Evolutionary conservation across 352 stramenopile genomes (phyloP), one percentile per base, ranked within the genome.

Genomic region (Pythium angustatum): DNA sequence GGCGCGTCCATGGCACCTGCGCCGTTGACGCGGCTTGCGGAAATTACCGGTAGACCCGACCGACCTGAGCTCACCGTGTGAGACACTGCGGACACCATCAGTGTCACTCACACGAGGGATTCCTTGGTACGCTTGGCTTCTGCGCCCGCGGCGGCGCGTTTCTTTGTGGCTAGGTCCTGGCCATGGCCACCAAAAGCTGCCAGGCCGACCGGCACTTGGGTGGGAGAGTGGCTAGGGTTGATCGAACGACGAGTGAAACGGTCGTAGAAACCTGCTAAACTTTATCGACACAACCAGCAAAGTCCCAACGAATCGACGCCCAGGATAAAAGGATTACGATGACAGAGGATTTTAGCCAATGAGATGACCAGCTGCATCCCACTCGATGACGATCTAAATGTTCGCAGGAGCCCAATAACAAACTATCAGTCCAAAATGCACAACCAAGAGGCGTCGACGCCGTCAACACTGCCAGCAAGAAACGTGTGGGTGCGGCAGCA

Each of bases 91-190:
- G 9, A 53, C 22, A 54, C 36, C 17, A 21, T 24, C 11, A 17
- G 58, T 36, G 61, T 40, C 61, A 68, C 61, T 68, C 54, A 11
- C 33, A 17, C 44, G 61, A 50, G 61, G 61, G 52, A 51, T 58
- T 45, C 47, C 10, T 22, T 10, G 12, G 11, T 22, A 44, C 28
- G 50, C 60, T 67, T 67, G 51, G 60, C 60, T 67, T 48, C 40
- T 50, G 40, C 22, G 31, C 60, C 60, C 50, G 22, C 36, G 17
- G 4, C 2, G n/a, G 21, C 36, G 43, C 61, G 44, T 68, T 58
- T 68, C 61, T 68, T 68, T 68, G 61, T 62, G 41, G 50, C 50
- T 27, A 27, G 22, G 26, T 6, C 47, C 47, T 27, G 44, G 8
- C 22, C 17, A 2, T 36, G 47, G 47, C 14, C 47, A 53, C 15